Evolutionary conservation across 1,139 yeast species (phyloP).

Genomic region (Saccharomyces pastorianus): DNA sequence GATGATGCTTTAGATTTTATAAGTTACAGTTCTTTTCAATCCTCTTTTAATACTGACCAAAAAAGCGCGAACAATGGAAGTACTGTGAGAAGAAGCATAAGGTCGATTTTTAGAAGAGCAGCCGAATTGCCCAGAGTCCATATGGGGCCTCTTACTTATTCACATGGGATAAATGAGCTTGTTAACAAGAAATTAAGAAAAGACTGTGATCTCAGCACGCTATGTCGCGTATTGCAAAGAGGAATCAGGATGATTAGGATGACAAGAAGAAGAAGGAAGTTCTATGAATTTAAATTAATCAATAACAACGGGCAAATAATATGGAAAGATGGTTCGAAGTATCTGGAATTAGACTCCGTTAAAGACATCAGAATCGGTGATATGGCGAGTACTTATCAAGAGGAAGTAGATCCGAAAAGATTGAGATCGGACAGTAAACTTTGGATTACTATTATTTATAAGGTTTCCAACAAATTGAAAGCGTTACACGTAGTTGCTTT

Average conservation of each 20-base stretch:
- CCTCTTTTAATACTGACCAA: neutral
- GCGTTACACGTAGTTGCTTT: conserved; percentile 72
- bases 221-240: conserved; percentile 5
- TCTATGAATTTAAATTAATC: conserved; percentile 19
- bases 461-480: conserved; percentile 43
- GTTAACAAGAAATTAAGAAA: neutral
- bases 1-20: neutral
- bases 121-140: conserved; percentile 1
- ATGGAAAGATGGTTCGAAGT: conserved; percentile 28
- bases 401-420: conserved; percentile 60
- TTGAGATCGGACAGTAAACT: conserved; percentile 37
- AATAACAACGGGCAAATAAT: conserved; percentile 17
- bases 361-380: conserved; percentile 57
- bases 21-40: neutral
- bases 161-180: conserved; percentile 1
- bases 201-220: neutral
- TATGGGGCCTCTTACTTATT: neutral
- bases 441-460: conserved; percentile 79
- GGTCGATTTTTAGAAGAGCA: conserved; percentile 1
- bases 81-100: conserved; percentile 1
- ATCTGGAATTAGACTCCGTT: conserved; percentile 59
- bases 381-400: conserved; percentile 75
- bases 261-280: conserved; percentile 25
- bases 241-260: conserved; percentile 25
- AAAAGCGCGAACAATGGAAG: neutral